phyloP scores from a whole-genome alignment of 2,329 filamentous ascomycete genomes.

The Alternaria gaisen region DNA sequence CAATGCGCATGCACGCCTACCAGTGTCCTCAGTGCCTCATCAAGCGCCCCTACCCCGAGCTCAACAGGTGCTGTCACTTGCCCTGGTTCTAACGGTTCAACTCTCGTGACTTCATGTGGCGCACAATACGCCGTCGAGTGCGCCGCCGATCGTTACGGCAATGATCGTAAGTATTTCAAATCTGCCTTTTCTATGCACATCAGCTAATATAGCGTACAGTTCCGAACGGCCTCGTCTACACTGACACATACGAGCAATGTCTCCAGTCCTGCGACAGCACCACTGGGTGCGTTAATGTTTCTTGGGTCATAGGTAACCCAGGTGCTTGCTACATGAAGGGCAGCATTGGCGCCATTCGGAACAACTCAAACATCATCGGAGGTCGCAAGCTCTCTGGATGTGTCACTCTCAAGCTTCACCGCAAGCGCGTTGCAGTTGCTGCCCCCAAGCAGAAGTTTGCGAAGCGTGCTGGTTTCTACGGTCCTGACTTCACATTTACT shows the following conservation, averaged over 20 bases:
- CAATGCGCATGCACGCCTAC: slow-evolving; percentile 24
- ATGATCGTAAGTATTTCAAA: slow-evolving; percentile 24
- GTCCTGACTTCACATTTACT: slow-evolving; percentile 9
- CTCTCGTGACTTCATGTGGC: slow-evolving; percentile 27
- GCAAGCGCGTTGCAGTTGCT: slow-evolving; percentile 19
- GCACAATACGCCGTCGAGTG: slow-evolving; percentile 36
- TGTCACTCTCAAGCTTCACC: slow-evolving; percentile 17
- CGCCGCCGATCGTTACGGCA: slow-evolving; percentile 31
- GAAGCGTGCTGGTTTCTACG: slow-evolving; percentile 5
- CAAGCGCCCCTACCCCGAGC: not conserved
- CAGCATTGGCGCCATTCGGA: slow-evolving; percentile 9
- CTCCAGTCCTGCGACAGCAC: slow-evolving; percentile 32
- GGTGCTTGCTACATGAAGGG: slow-evolving; percentile 41
- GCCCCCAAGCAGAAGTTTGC: not conserved
- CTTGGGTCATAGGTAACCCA: slow-evolving; percentile 22
- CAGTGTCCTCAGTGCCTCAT: not conserved
- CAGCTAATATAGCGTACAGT: slow-evolving; percentile 19
- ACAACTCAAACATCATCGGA: slow-evolving; percentile 29
- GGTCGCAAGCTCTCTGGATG: slow-evolving; percentile 26
- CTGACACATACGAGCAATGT: slow-evolving; percentile 24
- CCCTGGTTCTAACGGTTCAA: slow-evolving; percentile 24
- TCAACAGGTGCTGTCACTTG: slow-evolving; percentile 14
- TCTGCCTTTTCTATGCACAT: no score
- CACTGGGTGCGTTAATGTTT: slow-evolving; percentile 31
- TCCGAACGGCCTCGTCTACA: slow-evolving; percentile 13